phyloP scores from a whole-genome alignment of 352 stramenopile species.

The Phytopythium sindhum region DNA sequence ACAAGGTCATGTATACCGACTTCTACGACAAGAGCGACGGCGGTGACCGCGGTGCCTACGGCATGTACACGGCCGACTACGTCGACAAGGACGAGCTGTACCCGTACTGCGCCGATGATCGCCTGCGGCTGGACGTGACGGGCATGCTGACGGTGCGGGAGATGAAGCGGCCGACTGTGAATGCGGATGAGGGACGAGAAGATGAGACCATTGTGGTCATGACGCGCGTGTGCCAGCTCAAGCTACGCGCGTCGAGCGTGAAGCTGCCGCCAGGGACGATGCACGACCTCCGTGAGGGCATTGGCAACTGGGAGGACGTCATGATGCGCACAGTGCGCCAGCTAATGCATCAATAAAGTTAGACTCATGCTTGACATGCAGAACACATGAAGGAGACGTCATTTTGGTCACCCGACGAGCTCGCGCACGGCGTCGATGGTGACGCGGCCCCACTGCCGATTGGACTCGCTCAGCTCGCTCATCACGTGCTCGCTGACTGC shows the following conservation, averaged over 20 bases:
- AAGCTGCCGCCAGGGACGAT: constrained; percentile 18
- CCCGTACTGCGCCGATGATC: constrained; percentile 16
- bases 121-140: constrained; percentile 16
- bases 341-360: constrained; percentile 20
- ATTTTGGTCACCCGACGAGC: not conserved
- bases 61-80: constrained; percentile 15
- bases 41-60: constrained; percentile 4
- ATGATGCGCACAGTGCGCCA: constrained; percentile 44
- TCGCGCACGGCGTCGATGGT: constrained; percentile 1
- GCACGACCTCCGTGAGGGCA: constrained; percentile 37
- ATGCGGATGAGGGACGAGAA: constrained; percentile 3
- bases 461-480: not conserved
- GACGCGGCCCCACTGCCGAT: constrained; percentile 2
- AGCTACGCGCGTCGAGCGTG: constrained; percentile 19
- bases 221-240: constrained; percentile 25
- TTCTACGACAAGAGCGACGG: not conserved
- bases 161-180: constrained; percentile 6
- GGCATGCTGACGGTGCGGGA: constrained; percentile 7
- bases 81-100: constrained; percentile 30
- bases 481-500: not conserved
- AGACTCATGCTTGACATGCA: not conserved
- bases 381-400: not conserved
- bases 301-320: constrained; percentile 43
- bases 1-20: constrained; percentile 15
- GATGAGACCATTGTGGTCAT: constrained; percentile 30